phyloP scores from a whole-genome alignment of 2,329 filamentous ascomycete genomes.

The Leptographium galeiforme region DNA sequence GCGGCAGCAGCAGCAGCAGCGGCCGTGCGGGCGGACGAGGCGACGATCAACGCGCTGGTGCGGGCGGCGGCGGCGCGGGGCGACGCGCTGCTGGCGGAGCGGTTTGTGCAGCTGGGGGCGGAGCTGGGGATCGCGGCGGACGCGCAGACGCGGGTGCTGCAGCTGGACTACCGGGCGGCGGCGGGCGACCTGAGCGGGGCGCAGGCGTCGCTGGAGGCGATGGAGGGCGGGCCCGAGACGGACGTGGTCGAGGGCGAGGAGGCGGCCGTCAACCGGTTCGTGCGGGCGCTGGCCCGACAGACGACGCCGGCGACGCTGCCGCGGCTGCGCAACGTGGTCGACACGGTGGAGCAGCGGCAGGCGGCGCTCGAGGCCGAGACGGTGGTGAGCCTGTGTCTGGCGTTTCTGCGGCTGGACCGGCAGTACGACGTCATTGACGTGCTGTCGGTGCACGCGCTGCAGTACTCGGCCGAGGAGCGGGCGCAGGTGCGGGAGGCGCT shows the following conservation, averaged over 20 bases:
- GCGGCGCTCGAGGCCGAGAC: conserved; percentile 61
- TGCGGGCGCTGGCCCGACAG: conserved; percentile 43
- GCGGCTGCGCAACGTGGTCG: conserved; percentile 58
- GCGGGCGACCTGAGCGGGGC: conserved; percentile 61
- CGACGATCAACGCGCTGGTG: conserved; percentile 66
- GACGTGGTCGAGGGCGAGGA: conserved; percentile 53
- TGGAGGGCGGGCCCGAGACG: conserved; percentile 28
- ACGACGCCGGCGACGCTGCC: conserved; percentile 31
- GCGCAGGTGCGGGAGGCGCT: conserved; percentile 52
- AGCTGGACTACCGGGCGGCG: conserved; percentile 64
- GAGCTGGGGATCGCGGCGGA: conserved; percentile 55
- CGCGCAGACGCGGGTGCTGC: conserved; percentile 55
- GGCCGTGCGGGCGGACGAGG: conserved; percentile 42
- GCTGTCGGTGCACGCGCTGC: conserved; percentile 59
- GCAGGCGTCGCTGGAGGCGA: conserved; percentile 47
- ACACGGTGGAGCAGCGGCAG: conserved; percentile 57
- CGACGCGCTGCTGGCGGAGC: conserved; percentile 59
- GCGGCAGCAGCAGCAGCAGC: too few relatives aligned
- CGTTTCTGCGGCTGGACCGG: conserved; percentile 65
- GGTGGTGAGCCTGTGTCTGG: conserved; percentile 55
- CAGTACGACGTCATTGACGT: conserved; percentile 69
- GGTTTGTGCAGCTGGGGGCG: conserved; percentile 54
- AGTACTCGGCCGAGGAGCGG: conserved; percentile 59
- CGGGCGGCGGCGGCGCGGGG: conserved; percentile 56
- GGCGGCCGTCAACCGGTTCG: conserved; percentile 50